Conservation (phyloP, 1,284 basidiomycete genomes). For the Trametes hirsuta region DNA sequence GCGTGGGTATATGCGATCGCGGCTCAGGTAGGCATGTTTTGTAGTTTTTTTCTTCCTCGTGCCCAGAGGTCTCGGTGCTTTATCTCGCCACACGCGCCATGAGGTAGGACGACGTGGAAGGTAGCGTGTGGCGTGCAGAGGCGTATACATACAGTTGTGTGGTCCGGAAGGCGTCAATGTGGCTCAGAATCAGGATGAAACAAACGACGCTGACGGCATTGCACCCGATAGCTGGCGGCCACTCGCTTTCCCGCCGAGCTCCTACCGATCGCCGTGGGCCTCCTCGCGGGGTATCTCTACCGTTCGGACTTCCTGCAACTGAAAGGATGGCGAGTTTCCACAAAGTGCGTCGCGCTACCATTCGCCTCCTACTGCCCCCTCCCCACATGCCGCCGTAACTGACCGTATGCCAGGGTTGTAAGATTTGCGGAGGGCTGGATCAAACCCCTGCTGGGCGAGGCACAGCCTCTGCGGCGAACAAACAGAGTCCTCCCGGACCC, state of each 20-base stretch:
- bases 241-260: slow-evolving; percentile 69
- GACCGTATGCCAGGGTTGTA: slow-evolving; percentile 21
- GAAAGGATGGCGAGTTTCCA: slow-evolving; percentile 67
- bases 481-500: slow-evolving; percentile 62
- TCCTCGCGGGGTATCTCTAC: slow-evolving; percentile 76
- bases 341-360: slow-evolving; percentile 20
- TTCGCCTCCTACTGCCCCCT: background rate
- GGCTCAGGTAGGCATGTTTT: slow-evolving; percentile 52
- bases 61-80: background rate
- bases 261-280: slow-evolving; percentile 62
- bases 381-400: background rate
- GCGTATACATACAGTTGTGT: too few species aligned
- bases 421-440: slow-evolving; percentile 28
- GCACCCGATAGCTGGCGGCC: slow-evolving; percentile 58
- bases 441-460: slow-evolving; percentile 29
- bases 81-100: background rate
- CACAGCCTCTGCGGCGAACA: slow-evolving; percentile 43
- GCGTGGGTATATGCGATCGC: slow-evolving; percentile 70
- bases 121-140: background rate
- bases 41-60: background rate
- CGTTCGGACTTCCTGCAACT: slow-evolving; percentile 79
- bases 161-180: too few species aligned
- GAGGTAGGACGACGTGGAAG: background rate
- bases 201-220: slow-evolving; percentile 2
- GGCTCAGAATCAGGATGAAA: background rate